Base-by-base conservation (phyloP, 805 yeast genomes). In the Ogataea nakhonphanomensis region DNA sequence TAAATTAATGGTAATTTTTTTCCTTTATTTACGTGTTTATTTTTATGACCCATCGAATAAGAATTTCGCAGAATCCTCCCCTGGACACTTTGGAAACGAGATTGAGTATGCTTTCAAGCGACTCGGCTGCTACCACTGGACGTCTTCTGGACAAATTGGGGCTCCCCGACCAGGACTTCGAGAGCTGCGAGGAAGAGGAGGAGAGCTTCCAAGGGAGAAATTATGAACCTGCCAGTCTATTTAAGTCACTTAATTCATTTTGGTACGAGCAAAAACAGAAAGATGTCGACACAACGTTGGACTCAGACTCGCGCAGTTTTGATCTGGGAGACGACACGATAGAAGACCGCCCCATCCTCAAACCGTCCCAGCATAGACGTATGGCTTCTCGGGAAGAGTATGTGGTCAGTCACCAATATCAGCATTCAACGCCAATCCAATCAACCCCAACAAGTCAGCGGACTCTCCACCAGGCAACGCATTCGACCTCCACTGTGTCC, bases 101-200 rank as follows among this genome's bases (percentile, higher is more conserved):
- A 17, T 33, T 38, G 33, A 58, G 62, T 39, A 33, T 54, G 30
- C 32, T 46, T 0, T 58, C 63, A 2, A 39, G 41, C 3, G 63
- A 57, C n/a, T 54, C 61, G 1, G 45, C 48, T 1, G 45, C 57
- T 2, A 57, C 64, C 2, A 57, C 62, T 3, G 66, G 62, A 1
- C 44, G 67, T 37, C 44, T 64, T 7, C 44, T 64, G 13, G 67
- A 62, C 30, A 61, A 54, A 33, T 35, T 64, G 12, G 58, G 56
- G 14, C 45, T 64, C 10, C 51, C 57, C 12, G 67, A 64, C 17
- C 61, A 54, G 8, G 66, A 60, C 12, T 51, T 53, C 54, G 46
- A 46, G 31, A 49, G 52, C 27, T 35, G 46, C 11, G 44, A 32
- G 14, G 46, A 41, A 21, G 34, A 39, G 13, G 34, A 15, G 25